Evolutionary conservation across 1,284 basidiomycete species (phyloP).

Genomic region (Sanghuangporus baumii): DNA sequence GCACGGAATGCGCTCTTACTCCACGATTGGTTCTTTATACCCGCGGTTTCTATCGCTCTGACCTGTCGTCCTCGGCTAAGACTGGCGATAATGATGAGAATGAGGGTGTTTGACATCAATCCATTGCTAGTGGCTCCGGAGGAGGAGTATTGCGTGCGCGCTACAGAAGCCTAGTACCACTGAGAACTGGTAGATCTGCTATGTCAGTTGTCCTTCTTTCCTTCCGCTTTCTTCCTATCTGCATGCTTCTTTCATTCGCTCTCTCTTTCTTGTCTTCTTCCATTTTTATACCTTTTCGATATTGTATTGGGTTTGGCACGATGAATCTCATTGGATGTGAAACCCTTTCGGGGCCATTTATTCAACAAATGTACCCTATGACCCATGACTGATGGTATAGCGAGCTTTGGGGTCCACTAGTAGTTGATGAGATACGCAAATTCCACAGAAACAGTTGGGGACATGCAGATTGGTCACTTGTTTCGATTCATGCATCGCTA

Average conservation of each 20-base stretch:
- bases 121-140: not conserved
- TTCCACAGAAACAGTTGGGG: not conserved
- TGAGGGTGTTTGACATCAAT: not conserved
- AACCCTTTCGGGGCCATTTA: not conserved
- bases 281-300: not conserved
- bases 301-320: not conserved
- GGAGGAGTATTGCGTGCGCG: not conserved
- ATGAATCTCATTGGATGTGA: not conserved
- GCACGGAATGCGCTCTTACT: not conserved
- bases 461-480: not conserved
- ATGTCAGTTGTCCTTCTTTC: not conserved
- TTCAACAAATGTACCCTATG: not conserved
- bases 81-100: not conserved
- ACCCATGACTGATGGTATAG: not conserved
- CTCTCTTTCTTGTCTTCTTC: not conserved
- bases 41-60: not conserved
- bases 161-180: no score
- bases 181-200: not conserved
- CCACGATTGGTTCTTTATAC: not conserved
- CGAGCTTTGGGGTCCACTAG: not conserved
- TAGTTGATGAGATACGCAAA: not conserved
- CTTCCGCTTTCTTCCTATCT: not conserved
- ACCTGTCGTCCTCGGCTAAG: not conserved
- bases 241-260: not conserved
- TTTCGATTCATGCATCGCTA: not conserved